These are phyloP conservation scores for Ilex paraguariensis DNA, from an alignment of 305 asterid genomes.

Conservation along the genomic window DNA sequence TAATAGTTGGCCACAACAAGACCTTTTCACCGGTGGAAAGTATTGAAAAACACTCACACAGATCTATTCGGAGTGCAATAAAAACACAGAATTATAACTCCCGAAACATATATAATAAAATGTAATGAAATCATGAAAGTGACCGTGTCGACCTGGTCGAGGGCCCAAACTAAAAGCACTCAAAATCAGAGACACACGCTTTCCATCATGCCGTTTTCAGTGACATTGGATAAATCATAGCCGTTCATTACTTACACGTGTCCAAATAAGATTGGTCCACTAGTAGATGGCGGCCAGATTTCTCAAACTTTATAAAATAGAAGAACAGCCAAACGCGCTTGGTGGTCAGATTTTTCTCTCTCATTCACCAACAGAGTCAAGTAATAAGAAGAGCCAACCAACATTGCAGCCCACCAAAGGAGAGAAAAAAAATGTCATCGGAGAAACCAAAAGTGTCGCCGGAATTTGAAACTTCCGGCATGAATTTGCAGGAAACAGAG, in stretches of 20 bases:
- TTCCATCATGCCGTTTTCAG: slow-evolving; percentile 14
- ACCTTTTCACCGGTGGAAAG: no score
- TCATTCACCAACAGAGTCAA: neutral
- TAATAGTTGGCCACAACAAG: no score
- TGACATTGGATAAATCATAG: slow-evolving; percentile 28
- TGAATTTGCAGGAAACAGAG: slow-evolving; percentile 45
- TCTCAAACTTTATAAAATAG: slow-evolving; percentile 2
- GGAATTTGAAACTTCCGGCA: slow-evolving; percentile 32
- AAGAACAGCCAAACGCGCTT: neutral
- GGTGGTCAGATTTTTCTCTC: neutral
- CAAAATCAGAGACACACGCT: slow-evolving; percentile 18
- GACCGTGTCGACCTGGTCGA: neutral
- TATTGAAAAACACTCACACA: no score
- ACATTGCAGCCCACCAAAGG: neutral
- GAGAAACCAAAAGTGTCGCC: slow-evolving; percentile 13
- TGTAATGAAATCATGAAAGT: no score
- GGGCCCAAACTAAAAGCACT: slow-evolving; percentile 28
- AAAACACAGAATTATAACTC: no score
- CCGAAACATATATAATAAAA: no score
- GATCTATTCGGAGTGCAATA: no score
- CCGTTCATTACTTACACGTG: slow-evolving; percentile 19
- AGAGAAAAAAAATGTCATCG: slow-evolving; percentile 23
- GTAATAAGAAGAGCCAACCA: neutral
- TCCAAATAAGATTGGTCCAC: slow-evolving; percentile 17
- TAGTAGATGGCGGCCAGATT: slow-evolving; percentile 4